Evolutionary conservation across 306 rosid genomes (phyloP), one percentile per base, ranked within the genome.

Genomic region (Carpinus fangiana): DNA sequence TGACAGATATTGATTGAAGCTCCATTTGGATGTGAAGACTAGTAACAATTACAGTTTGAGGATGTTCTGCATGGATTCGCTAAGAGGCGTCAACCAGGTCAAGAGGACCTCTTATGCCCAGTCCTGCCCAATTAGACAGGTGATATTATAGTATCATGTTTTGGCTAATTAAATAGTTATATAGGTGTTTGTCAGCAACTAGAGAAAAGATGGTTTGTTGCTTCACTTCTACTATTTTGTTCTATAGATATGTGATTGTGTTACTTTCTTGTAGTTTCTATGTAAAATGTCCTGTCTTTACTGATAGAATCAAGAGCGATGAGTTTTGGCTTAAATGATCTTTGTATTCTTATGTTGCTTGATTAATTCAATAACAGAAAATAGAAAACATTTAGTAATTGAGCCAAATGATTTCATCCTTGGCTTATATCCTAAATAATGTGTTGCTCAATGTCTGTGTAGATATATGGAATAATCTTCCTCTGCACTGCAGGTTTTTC

Each of bases 21-120:
- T 26, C 34, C 98, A 92, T 56, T 93, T 89, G 6, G 98, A 95
- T 78, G 98, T 95, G 68, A 95, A 95, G 87, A 92, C 98, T 34
- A 91, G 97, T 0, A 98, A 95, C 65, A 91, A 77, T 34, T 92
- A 86, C 86, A 87, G 90, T 7, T 79, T 95, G 69, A 86, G 99
- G 85, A 70, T 95, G 98, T 95, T 95, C 71, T 93, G 99, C 87
- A 92, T 83, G 99, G 98, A 4, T 93, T 93, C 76, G 90, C 98
- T 7, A 88, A 86, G 88, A 92, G 91, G 57, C 90, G 98, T 48
- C 72, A 80, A 23, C 91, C 98, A 95, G 87, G 88, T 92, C 28
- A 95, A 95, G 92, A 91, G 98, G 73, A 95, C 98, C 78, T 90
- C 98, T 18, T 95, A 95, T 70, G 98, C 98, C 0, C 98, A 95